phyloP scores from a whole-genome alignment of 2,329 filamentous ascomycete genomes.

The Penicillium sp. region DNA sequence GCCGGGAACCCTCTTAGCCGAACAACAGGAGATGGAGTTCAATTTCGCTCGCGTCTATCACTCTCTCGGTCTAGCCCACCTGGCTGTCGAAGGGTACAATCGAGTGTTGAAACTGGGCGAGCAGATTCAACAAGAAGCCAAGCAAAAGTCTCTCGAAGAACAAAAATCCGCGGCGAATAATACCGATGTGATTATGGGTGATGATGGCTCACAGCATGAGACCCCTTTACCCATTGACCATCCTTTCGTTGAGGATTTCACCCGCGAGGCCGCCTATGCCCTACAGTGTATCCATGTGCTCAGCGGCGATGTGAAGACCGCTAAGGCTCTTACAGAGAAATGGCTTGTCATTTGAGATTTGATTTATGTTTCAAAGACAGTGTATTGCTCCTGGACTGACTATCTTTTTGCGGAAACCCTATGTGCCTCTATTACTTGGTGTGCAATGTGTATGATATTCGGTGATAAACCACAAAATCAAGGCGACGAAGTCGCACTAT shows the following conservation, averaged over 20 bases:
- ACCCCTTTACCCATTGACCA: slow-evolving; percentile 5
- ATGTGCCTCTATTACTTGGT: neutral
- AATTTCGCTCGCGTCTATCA: slow-evolving; percentile 78
- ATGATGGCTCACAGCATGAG: slow-evolving; percentile 9
- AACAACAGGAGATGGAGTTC: slow-evolving; percentile 74
- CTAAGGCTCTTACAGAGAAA: slow-evolving; percentile 59
- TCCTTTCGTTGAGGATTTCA: slow-evolving; percentile 56
- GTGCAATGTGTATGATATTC: slow-evolving; percentile 3
- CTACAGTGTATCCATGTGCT: slow-evolving; percentile 66
- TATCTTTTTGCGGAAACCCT: neutral
- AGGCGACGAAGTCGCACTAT: neutral
- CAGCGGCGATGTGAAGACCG: slow-evolving; percentile 61
- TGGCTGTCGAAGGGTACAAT: slow-evolving; percentile 73
- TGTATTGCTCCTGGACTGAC: neutral
- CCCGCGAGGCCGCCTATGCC: slow-evolving; percentile 71
- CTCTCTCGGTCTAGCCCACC: slow-evolving; percentile 67
- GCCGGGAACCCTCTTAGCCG: slow-evolving; percentile 41
- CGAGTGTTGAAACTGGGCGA: slow-evolving; percentile 53
- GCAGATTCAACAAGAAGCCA: slow-evolving; percentile 42
- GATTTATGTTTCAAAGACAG: neutral
- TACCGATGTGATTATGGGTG: slow-evolving; percentile 29
- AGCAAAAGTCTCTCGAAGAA: slow-evolving; percentile 10
- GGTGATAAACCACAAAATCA: neutral
- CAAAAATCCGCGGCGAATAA: slow-evolving; percentile 46
- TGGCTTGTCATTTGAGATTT: slow-evolving; percentile 54